Evolutionary conservation across 805 yeast genomes (phyloP).

Genomic region (Saccharomycopsis oosterbeekiorum): DNA sequence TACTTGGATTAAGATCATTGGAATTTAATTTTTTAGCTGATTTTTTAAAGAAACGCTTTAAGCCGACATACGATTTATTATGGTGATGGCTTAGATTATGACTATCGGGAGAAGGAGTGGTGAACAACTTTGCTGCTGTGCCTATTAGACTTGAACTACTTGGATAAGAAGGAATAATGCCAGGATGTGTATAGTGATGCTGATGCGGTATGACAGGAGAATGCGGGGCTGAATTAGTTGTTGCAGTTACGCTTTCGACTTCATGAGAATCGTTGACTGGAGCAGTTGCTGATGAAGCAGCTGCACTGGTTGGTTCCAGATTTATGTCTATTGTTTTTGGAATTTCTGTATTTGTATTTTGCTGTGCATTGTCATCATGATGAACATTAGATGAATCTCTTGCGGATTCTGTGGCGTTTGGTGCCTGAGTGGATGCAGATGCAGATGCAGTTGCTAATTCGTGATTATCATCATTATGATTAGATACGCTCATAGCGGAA

Average conservation of each 20-base stretch:
- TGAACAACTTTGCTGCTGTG: neutral
- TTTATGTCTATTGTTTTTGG: neutral
- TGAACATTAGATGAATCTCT: neutral
- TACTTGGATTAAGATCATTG: neutral
- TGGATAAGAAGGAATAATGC: neutral
- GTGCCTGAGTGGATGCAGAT: slow-evolving; percentile 4
- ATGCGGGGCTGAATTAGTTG: neutral
- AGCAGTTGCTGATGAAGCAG: neutral
- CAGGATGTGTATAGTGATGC: neutral
- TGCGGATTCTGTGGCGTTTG: slow-evolving; percentile 1
- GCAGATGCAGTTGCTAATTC: neutral
- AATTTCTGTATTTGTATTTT: neutral
- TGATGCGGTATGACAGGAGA: neutral
- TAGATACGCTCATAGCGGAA: slow-evolving; percentile 1
- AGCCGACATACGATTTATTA: slow-evolving; percentile 17
- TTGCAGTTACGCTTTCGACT: neutral
- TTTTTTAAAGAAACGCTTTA: slow-evolving; percentile 46
- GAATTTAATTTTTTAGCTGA: slow-evolving; percentile 21
- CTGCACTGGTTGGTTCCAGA: neutral
- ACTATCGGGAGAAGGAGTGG: slow-evolving; percentile 18
- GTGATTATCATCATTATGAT: slow-evolving; percentile 5
- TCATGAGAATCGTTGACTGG: slow-evolving; percentile 17
- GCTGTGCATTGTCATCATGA: neutral
- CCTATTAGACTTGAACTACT: neutral
- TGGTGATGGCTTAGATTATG: slow-evolving; percentile 11